Evolutionary conservation across 306 rosid genomes (phyloP), one percentile per base, ranked within the genome.

Genomic region (Erythrophleum fordii): DNA sequence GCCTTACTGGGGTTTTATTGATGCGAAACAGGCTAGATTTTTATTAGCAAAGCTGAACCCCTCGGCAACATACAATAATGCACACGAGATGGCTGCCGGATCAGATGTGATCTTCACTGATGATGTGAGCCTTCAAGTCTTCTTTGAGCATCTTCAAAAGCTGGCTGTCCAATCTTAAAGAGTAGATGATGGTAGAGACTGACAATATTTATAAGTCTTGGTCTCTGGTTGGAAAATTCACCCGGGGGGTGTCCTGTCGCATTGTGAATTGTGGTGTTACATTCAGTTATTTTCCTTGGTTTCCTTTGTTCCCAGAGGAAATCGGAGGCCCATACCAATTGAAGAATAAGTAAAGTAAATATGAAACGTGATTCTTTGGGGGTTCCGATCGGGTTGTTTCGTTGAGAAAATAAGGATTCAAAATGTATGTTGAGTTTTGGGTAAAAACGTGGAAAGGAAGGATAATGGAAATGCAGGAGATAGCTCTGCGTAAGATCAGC

Each of bases 101-200:
- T 95, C 99, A 5, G 98, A 95, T 78, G 89, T 93, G 46, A 95
- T 93, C 82, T 95, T 95, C 87, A 95, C 99, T 0, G 99, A 95
- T 41, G 99, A 95, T 69, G 99, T 93, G 37, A 95, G 96, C 82
- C 97, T 95, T 81, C 98, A 95, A 90, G 98, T 95, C 78, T 95
- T 95, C 93, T 93, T 91, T 28, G 97, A 93, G 85, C 99, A 95
- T 89, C 94, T 95, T 78, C 98, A 93, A 84, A 93, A 92, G 94
- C 87, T 95, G 91, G 97, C 99, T 46, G 99, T 93, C 82, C 96
- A 95, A 89, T 92, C 98, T 78, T 95, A 45, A 87, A 93, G 83
- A 77, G 81, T 86, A 74, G 83, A 73, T 62, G 29, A 67, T 71
- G 39, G 70, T 77, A 77, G 69, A 79, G 80, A 73, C 74, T 65